Base-by-base conservation (phyloP, 768 basidiomycete genomes). In the Porphyrellus cyaneotinctus region DNA sequence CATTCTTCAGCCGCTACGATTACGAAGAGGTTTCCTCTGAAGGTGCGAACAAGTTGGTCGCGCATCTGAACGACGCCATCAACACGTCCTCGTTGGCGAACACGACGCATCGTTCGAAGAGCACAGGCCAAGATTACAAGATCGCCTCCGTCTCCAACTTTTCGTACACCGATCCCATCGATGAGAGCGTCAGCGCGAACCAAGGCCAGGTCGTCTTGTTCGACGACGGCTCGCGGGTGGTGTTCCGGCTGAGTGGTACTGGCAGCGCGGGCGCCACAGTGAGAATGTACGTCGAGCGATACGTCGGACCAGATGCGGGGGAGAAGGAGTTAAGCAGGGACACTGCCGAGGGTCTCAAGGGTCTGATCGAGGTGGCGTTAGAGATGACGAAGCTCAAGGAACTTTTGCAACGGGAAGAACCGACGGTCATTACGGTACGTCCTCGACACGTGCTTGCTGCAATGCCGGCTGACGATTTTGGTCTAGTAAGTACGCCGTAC, bases 1-100 rank as follows among this genome's bases (percentile, higher is more conserved):
- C 87, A 43, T 98, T 97, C 84, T 99, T 99, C 81, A 95, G 90
- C 62, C 88, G 95, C 56, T 98, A 99, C 72, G 97, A 99, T 74
- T 99, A 99, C 75, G 97, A 99, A 69, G 97, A 98, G 69, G 92
- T 97, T 42, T 79, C 91, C 2, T 92, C 94, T 0, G 89, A 88
- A 33, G 91, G 89, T 30, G 97, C 97, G 41, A 82, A 90, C 63
- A 83, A 84, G 56, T 77, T 99, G 58, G 92, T 98, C 64, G 79
- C 78, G 31, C 77, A 84, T 64, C 74, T 99, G 66, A 83, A 94
- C 68, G 71, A 76, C 11, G 81, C 83, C 33, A 83, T 95, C 70
- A 74, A 80, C 54, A 75, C 79, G 7, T 75, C 80, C 1, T 84
- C 83, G 43, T 85, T 97, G 63, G 76, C 81, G 64, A 79, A 84